Percentiles rank a stretch among this genome's conserved stretches.
These are phyloP conservation scores for Termitomyces sp. DNA, from an alignment of 768 basidiomycete species.

Conservation along the genomic window DNA sequence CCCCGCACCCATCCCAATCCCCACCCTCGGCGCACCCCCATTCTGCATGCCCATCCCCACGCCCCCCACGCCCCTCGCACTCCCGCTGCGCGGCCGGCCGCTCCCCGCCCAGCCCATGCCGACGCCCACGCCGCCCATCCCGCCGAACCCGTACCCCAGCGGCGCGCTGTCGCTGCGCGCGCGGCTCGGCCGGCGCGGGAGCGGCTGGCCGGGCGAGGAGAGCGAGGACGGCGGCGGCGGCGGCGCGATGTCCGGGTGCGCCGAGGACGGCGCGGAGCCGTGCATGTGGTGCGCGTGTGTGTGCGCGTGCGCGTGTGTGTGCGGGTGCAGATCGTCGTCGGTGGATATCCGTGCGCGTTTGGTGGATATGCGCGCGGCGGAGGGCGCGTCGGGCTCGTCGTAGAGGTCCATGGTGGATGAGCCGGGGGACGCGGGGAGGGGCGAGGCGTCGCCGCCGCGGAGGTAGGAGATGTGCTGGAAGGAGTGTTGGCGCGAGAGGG, in stretches of 20 bases:
- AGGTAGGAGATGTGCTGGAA: conserved; percentile 48
- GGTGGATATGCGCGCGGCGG: conserved; percentile 26
- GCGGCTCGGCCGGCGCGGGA: conserved; percentile 30
- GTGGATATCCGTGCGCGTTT: conserved; percentile 56
- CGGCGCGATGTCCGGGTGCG: conserved; percentile 15
- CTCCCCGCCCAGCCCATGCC: conserved; percentile 8
- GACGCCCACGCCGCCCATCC: conserved; percentile 20
- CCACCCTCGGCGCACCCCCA: no score
- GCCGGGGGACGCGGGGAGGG: conserved; percentile 37
- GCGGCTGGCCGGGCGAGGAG: conserved; percentile 5
- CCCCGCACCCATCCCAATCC: conserved; percentile 6
- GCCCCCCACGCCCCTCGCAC: conserved; percentile 27
- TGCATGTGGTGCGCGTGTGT: neutral
- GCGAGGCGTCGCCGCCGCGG: conserved; percentile 31
- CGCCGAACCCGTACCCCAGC: conserved; percentile 40
- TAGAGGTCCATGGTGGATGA: conserved; percentile 39
- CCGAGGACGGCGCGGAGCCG: conserved; percentile 19
- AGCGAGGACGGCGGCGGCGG: conserved; percentile 24
- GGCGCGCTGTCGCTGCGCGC: conserved; percentile 70
- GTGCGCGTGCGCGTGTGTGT: neutral
- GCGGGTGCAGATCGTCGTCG: conserved; percentile 19
- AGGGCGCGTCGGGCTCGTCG: conserved; percentile 30
- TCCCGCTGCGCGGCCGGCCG: conserved; percentile 47
- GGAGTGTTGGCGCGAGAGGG: conserved; percentile 58
- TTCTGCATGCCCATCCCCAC: conserved; percentile 32